Percentiles rank a stretch among this genome's conserved stretches.
These are phyloP conservation scores for Spathaspora boniae DNA, from an alignment of 805 yeast genomes.

Conservation along the genomic window DNA sequence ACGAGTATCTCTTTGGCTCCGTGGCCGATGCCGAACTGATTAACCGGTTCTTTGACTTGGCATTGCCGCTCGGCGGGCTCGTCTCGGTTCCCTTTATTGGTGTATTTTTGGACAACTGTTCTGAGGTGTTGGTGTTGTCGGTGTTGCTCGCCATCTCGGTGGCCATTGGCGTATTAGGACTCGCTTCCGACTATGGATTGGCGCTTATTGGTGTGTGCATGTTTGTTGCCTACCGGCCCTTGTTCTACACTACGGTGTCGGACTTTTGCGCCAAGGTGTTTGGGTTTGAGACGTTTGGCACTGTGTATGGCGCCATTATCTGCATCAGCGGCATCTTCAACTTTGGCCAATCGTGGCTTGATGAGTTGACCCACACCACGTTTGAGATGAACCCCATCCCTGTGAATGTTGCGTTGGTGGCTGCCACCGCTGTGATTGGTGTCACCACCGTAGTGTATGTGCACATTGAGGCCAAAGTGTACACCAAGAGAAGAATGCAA, in stretches of 20 bases:
- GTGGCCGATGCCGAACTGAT: slow-evolving; percentile 33
- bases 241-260: slow-evolving; percentile 54
- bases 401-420: slow-evolving; percentile 38
- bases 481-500: slow-evolving; percentile 5
- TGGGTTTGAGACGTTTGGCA: slow-evolving; percentile 60
- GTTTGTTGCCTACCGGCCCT: slow-evolving; percentile 54
- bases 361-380: slow-evolving; percentile 46
- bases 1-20: slow-evolving; percentile 43
- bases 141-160: slow-evolving; percentile 40
- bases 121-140: slow-evolving; percentile 43
- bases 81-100: slow-evolving; percentile 55
- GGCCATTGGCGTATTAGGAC: slow-evolving; percentile 47
- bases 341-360: slow-evolving; percentile 45
- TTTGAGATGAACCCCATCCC: slow-evolving; percentile 57
- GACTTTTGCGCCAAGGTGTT: slow-evolving; percentile 63
- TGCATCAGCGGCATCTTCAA: slow-evolving; percentile 51
- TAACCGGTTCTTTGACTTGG: slow-evolving; percentile 49
- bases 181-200: slow-evolving; percentile 35
- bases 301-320: slow-evolving; percentile 55
- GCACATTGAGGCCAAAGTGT: slow-evolving; percentile 11
- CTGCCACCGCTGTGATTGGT: slow-evolving; percentile 43
- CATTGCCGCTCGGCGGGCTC: slow-evolving; percentile 56
- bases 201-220: slow-evolving; percentile 45
- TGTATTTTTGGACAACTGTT: slow-evolving; percentile 44
- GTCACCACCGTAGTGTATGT: slow-evolving; percentile 39